These are phyloP conservation scores for Mycena crocata DNA, from an alignment of 768 basidiomycete genomes.

Conservation along the genomic window DNA sequence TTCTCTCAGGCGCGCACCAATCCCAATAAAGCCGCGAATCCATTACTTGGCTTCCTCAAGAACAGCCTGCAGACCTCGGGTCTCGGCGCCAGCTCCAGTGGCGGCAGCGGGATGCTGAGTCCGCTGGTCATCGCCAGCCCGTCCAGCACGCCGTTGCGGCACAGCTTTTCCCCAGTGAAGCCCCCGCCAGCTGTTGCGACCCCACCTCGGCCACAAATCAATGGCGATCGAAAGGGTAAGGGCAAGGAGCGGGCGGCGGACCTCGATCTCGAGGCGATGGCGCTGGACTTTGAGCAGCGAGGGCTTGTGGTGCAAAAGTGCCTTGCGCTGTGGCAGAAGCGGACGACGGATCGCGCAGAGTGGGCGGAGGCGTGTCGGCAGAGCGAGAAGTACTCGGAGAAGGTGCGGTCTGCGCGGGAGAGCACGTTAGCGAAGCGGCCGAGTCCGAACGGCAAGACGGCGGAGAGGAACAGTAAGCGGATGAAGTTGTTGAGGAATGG, in stretches of 20 bases:
- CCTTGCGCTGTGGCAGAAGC: constrained; percentile 61
- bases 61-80: constrained; percentile 39
- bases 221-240: constrained; percentile 37
- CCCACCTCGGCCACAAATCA: constrained; percentile 23
- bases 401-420: constrained; percentile 45
- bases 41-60: constrained; percentile 49
- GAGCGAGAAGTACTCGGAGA: constrained; percentile 71
- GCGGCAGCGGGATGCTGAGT: constrained; percentile 53
- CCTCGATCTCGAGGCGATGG: constrained; percentile 51
- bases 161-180: constrained; percentile 30
- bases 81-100: constrained; percentile 27
- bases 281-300: constrained; percentile 55
- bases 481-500: constrained; percentile 14
- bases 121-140: constrained; percentile 53
- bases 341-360: constrained; percentile 56
- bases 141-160: constrained; percentile 32
- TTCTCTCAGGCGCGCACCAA: constrained; percentile 14
- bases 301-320: constrained; percentile 53
- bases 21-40: constrained; percentile 37
- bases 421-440: constrained; percentile 25
- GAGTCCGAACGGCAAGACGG: constrained; percentile 20
- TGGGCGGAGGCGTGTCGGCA: constrained; percentile 73
- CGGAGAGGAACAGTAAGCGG: constrained; percentile 23
- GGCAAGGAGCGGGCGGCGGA: constrained; percentile 45
- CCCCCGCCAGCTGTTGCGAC: background rate